Conservation (phyloP, 2,329 filamentous ascomycete species). For the Trematosphaeria pertusa region DNA sequence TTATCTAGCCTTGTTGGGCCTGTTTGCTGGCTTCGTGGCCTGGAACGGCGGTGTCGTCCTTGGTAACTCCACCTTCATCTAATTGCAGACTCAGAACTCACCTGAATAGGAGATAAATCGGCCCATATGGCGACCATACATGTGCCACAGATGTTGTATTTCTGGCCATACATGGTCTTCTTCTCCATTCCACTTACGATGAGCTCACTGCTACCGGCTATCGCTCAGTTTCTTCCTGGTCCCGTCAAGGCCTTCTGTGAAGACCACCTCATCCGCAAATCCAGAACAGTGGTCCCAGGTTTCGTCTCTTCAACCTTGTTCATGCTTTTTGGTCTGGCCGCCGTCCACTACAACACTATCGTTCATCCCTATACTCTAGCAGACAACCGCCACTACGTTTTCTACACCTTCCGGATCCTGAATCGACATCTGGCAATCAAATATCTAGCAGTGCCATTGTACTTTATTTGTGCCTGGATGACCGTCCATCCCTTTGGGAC, state of each 20-base stretch:
- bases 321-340: slow-evolving; percentile 48
- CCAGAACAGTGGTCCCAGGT: slow-evolving; percentile 14
- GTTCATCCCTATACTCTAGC: slow-evolving; percentile 95
- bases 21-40: slow-evolving; percentile 77
- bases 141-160: slow-evolving; percentile 90
- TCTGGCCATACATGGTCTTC: slow-evolving; percentile 89
- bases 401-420: slow-evolving; percentile 91
- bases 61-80: slow-evolving; percentile 57
- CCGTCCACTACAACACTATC: slow-evolving; percentile 84
- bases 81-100: slow-evolving; percentile 16
- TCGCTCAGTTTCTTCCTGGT: slow-evolving; percentile 34
- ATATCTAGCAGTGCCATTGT: slow-evolving; percentile 72
- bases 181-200: slow-evolving; percentile 84
- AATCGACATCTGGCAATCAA: slow-evolving; percentile 68
- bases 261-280: slow-evolving; percentile 13
- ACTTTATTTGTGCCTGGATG: slow-evolving; percentile 73
- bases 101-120: slow-evolving; percentile 78
- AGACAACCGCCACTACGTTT: slow-evolving; percentile 96
- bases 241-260: slow-evolving; percentile 14
- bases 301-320: slow-evolving; percentile 44
- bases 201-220: slow-evolving; percentile 57
- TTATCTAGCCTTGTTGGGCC: slow-evolving; percentile 66
- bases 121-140: slow-evolving; percentile 93
- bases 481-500: slow-evolving; percentile 68
- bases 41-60: slow-evolving; percentile 95